phyloP scores from a whole-genome alignment of 1,284 basidiomycete genomes.

The Cryptococcus deneoformans region DNA sequence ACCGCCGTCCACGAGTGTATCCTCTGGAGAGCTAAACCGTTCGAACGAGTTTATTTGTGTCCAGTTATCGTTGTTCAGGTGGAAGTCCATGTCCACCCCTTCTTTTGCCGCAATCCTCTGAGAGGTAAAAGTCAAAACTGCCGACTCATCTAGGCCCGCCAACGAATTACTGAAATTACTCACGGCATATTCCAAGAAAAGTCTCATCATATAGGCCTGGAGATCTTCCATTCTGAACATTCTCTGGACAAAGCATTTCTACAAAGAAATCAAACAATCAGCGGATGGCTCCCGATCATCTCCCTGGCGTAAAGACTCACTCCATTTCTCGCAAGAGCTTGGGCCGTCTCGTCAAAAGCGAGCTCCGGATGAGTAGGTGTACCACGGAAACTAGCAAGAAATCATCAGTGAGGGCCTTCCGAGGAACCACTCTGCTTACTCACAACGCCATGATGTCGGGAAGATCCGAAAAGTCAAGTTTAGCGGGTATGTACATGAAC shows the following conservation, averaged over 20 bases:
- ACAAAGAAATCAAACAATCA: not conserved
- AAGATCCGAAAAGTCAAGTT: constrained; percentile 47
- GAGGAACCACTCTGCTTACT: constrained; percentile 6
- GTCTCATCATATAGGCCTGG: constrained; percentile 48
- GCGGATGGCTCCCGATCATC: not conserved
- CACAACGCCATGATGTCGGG: constrained; percentile 47
- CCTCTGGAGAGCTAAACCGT: not conserved
- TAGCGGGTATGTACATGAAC: constrained; percentile 48
- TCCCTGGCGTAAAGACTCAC: constrained; percentile 17
- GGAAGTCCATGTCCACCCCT: constrained; percentile 32
- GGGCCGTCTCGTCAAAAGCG: constrained; percentile 48
- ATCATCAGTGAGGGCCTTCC: not conserved
- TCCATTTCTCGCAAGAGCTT: constrained; percentile 46
- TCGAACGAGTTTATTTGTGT: not conserved
- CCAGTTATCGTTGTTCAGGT: constrained; percentile 1
- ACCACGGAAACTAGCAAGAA: constrained; percentile 37
- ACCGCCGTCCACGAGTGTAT: too few species aligned
- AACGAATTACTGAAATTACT: constrained; percentile 4
- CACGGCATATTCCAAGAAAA: constrained; percentile 48
- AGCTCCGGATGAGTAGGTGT: constrained; percentile 37
- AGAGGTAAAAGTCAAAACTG: constrained; percentile 13
- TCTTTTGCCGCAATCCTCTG: constrained; percentile 22
- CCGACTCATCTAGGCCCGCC: too few species aligned
- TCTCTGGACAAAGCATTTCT: constrained; percentile 46
- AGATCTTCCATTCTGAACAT: constrained; percentile 48